Percentiles rank a stretch among this genome's conserved stretches.
Evolutionary conservation across 1,284 basidiomycete species (phyloP).

Genomic region (Marasmius tenuissimus): DNA sequence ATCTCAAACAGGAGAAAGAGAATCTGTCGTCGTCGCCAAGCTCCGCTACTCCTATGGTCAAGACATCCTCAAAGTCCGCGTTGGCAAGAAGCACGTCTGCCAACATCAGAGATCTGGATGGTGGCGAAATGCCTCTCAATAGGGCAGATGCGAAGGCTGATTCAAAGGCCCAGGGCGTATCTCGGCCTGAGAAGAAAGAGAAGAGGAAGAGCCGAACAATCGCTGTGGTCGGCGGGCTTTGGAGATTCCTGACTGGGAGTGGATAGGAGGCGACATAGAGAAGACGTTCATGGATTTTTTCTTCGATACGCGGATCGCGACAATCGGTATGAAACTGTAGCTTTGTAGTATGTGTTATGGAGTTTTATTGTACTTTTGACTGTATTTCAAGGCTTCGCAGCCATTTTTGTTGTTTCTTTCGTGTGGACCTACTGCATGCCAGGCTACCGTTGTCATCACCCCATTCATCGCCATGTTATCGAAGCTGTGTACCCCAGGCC

Average conservation of each 20-base stretch:
- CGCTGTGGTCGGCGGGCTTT: background rate
- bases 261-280: background rate
- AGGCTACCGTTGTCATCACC: no score
- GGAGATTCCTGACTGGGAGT: conserved; percentile 3
- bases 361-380: no score
- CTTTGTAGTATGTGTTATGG: no score
- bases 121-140: no score
- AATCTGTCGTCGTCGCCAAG: background rate
- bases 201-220: conserved; percentile 1
- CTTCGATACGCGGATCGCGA: no score
- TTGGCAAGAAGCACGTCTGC: background rate
- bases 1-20: background rate
- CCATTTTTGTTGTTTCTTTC: no score
- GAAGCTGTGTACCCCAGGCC: no score
- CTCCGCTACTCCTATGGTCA: background rate
- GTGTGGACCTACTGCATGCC: no score
- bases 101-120: background rate
- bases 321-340: no score
- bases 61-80: background rate
- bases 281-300: no score
- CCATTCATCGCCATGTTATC: no score
- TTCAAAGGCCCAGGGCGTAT: background rate
- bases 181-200: background rate
- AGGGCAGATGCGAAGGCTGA: background rate
- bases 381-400: no score